Percentiles rank a stretch among this genome's conserved stretches.
These are phyloP conservation scores for Cryptococcus depauperatus DNA, from an alignment of 1,284 basidiomycete species.

Conservation along the genomic window DNA sequence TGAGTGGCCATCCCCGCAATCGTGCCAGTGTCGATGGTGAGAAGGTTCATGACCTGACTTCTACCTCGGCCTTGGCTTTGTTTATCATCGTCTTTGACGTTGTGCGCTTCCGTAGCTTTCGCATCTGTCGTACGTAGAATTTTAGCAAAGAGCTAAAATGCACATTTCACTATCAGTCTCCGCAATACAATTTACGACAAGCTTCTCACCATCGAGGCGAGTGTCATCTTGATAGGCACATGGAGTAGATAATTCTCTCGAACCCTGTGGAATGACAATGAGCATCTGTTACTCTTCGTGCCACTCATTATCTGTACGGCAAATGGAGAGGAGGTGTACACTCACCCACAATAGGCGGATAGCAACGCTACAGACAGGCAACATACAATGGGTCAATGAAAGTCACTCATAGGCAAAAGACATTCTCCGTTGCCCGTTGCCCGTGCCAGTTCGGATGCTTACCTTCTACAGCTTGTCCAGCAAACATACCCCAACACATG, in stretches of 20 bases:
- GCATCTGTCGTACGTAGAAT: constrained; percentile 38
- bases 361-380: constrained; percentile 23
- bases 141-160: constrained; percentile 37
- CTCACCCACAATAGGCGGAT: constrained; percentile 19
- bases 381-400: not conserved
- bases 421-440: not conserved
- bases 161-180: not conserved
- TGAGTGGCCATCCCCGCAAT: constrained; percentile 33
- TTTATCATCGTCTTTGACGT: constrained; percentile 16
- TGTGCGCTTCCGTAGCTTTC: constrained; percentile 38
- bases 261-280: too few relatives aligned
- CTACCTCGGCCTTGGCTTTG: constrained; percentile 23
- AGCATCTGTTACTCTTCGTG: constrained; percentile 29
- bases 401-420: too few relatives aligned
- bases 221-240: constrained; percentile 33
- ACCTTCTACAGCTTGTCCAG: constrained; percentile 32
- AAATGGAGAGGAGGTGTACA: not conserved
- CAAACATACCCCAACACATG: constrained; percentile 40
- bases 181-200: too few relatives aligned
- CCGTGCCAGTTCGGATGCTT: constrained; percentile 3
- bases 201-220: constrained; percentile 36
- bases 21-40: constrained; percentile 36
- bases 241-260: constrained; percentile 40
- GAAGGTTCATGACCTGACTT: constrained; percentile 40
- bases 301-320: constrained; percentile 15